Evolutionary conservation across 192 early-diverging fungal genomes (phyloP).

Genomic region (Piromyces finnis): DNA sequence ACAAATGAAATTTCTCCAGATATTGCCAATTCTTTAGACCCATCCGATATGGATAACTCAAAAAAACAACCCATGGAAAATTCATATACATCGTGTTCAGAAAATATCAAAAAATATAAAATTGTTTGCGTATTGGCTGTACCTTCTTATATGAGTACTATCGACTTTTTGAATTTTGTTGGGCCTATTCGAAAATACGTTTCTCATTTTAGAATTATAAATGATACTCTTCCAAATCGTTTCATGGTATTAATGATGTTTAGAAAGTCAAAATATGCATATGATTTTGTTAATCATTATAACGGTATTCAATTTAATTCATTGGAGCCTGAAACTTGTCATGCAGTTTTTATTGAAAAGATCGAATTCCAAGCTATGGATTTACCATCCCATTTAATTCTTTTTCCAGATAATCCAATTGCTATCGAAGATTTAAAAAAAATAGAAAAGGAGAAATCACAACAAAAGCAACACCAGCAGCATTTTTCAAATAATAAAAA

Average conservation of each 20-base stretch:
- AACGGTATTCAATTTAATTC: constrained; percentile 74
- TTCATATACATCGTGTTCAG: neutral
- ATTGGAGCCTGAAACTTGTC: constrained; percentile 42
- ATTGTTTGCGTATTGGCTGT: constrained; percentile 65
- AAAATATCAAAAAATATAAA: neutral
- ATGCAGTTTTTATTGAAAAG: constrained; percentile 59
- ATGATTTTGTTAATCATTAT: constrained; percentile 53
- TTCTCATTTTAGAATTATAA: constrained; percentile 53
- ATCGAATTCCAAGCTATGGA: constrained; percentile 42
- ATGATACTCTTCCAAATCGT: constrained; percentile 45
- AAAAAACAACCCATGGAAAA: no score
- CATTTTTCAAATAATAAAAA: neutral
- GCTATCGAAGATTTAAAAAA: constrained; percentile 1
- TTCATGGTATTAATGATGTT: constrained; percentile 81
- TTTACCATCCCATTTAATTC: constrained; percentile 41
- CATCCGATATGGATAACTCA: neutral
- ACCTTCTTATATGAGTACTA: constrained; percentile 71
- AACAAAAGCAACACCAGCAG: neutral
- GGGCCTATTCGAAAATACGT: constrained; percentile 48
- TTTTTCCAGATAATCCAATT: constrained; percentile 27
- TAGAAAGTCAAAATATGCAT: constrained; percentile 27
- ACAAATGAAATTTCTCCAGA: neutral
- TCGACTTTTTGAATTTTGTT: constrained; percentile 76
- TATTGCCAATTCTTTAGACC: neutral
- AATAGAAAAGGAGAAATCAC: neutral